Percentiles rank a stretch among this genome's conserved stretches.
Conservation (phyloP, 2,329 filamentous ascomycete genomes). For the Rasamsonia emersonii region DNA sequence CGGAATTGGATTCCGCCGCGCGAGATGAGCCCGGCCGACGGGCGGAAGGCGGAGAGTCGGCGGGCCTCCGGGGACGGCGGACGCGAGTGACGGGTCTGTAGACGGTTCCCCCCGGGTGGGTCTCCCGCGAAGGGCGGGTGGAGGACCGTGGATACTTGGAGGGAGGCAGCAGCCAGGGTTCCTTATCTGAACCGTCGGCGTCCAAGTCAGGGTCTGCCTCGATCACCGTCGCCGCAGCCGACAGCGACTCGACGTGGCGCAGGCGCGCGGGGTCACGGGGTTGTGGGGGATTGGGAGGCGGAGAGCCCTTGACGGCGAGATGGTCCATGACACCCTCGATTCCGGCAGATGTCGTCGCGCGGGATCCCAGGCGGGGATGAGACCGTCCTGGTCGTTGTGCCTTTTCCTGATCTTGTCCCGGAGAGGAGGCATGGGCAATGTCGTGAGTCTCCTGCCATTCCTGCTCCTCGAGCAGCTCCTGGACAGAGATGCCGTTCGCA, state of each 20-base stretch:
- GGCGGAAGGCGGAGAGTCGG: constrained; percentile 6
- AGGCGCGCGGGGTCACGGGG: too few relatives aligned
- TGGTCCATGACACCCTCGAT: constrained; percentile 29
- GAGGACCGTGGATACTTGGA: too few relatives aligned
- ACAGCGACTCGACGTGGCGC: too few relatives aligned
- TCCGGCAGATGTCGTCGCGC: constrained; percentile 16
- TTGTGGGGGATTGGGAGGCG: constrained; percentile 1
- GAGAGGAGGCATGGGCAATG: constrained; percentile 18
- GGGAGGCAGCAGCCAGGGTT: too few relatives aligned
- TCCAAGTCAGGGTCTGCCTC: too few relatives aligned
- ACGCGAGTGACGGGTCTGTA: too few relatives aligned
- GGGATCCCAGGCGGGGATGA: constrained; percentile 6
- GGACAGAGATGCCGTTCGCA: constrained; percentile 54
- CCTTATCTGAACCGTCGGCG: too few relatives aligned
- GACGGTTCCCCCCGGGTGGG: too few relatives aligned
- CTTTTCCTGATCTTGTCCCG: neutral
- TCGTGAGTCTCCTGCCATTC: constrained; percentile 34
- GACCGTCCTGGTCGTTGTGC: neutral
- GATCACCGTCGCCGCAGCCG: too few relatives aligned
- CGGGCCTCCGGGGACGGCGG: constrained; percentile 5
- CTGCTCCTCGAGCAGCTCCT: constrained; percentile 48
- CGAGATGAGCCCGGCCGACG: constrained; percentile 4
- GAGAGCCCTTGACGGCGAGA: constrained; percentile 19
- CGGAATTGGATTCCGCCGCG: neutral
- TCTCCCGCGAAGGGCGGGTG: too few relatives aligned